Evolutionary conservation across 2,329 filamentous ascomycete species (phyloP), one percentile per base, ranked within the genome.

Genomic region (Cladosporium sp.): DNA sequence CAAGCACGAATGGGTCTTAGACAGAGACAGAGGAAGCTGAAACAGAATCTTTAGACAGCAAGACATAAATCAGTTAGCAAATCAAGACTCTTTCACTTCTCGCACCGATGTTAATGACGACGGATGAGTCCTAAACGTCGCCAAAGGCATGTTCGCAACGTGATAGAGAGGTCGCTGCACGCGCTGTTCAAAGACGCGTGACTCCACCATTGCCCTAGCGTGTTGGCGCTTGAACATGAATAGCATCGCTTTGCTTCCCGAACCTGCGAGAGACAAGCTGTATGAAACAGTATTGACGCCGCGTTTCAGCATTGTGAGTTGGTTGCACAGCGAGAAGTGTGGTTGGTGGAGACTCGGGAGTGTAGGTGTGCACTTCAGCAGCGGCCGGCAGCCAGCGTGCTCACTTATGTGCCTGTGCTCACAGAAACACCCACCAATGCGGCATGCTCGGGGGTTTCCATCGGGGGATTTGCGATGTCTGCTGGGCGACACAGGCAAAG

Each of bases 381-480:
- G n/a, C n/a, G n/a, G n/a, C n/a, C n/a, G n/a, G 34, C 25, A 30
- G 30, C 3, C 9, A 1, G 43, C 43, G 55, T 36, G n/a, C 38
- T 40, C 6, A 22, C 22, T 12, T 22, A 14, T 36, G 19, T n/a
- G 3, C 1, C 28, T 22, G 34, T 34, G 37, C 34, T 51, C 36
- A 43, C 15, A 40, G 15, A 36, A 51, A 47, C 49, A 3, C 14
- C 8, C 5, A 9, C 45, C 19, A 14, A 15, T 50, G 47, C 55
- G 47, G 56, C 30, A n/a, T 20, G 17, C 38, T 59, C 56, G 56
- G 56, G 56, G 47, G 50, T 59, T 52, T 42, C 38, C 11, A 34
- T 28, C 20, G 30, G 30, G 30, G 11, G 51, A 58, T 51, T 45
- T 52, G 39, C 30, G 28, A 34, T 49, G 55, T 42, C 54, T 57